phyloP scores from a whole-genome alignment of 1,284 basidiomycete species.

The Boletellus deceptivus region DNA sequence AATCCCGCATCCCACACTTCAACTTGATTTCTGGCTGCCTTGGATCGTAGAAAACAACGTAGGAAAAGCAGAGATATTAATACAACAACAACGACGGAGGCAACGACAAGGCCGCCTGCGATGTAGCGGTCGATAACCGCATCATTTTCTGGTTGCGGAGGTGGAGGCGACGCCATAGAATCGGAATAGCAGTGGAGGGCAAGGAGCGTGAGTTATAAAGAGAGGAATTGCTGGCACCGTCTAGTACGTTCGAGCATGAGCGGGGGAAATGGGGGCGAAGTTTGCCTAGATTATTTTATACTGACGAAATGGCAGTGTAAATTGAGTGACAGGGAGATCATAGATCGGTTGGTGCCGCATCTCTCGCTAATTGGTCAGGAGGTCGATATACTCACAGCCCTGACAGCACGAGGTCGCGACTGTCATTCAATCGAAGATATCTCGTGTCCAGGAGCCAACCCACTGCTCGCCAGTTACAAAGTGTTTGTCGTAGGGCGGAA shows the following conservation, averaged over 20 bases:
- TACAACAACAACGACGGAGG: conserved; percentile 2
- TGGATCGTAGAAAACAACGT: conserved; percentile 41
- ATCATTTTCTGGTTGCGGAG: not conserved
- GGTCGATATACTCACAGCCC: not conserved
- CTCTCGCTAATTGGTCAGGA: conserved; percentile 8
- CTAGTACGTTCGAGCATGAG: conserved; percentile 8
- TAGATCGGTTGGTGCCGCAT: conserved; percentile 7
- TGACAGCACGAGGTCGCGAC: too few species aligned
- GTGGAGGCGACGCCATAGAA: conserved; percentile 21
- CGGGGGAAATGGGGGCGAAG: not conserved
- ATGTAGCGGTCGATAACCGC: conserved; percentile 36
- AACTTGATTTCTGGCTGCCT: conserved; percentile 36
- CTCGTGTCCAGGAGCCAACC: too few species aligned
- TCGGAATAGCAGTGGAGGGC: not conserved
- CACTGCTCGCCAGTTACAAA: too few species aligned
- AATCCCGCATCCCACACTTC: conserved; percentile 42
- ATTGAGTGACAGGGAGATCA: not conserved
- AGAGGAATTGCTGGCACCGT: conserved; percentile 8
- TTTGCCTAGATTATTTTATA: conserved; percentile 11
- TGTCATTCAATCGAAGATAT: too few species aligned
- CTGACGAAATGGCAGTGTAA: conserved; percentile 1
- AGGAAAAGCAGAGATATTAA: conserved; percentile 36
- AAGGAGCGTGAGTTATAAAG: conserved; percentile 14
- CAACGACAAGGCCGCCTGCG: conserved; percentile 38
- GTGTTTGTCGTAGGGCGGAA: too few species aligned